Conservation (phyloP, 2,329 filamentous ascomycete species). For the Colletotrichum sp. region DNA sequence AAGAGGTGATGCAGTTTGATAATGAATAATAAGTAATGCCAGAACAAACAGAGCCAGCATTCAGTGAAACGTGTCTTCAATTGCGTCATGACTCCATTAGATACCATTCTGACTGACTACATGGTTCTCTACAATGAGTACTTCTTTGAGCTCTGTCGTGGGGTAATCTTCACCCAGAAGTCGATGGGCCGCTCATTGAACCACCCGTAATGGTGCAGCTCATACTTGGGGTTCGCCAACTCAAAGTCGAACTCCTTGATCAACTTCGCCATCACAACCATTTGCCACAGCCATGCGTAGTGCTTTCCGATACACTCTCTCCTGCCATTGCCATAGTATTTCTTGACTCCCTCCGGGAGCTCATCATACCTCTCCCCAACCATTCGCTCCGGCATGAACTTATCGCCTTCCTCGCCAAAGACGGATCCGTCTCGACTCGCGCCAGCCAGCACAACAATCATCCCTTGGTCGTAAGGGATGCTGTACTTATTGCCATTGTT, state of each 20-base stretch:
- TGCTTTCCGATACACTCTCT: constrained; percentile 56
- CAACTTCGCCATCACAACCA: constrained; percentile 46
- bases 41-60: not conserved
- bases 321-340: constrained; percentile 59
- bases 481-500: constrained; percentile 35
- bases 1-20: too few relatives aligned
- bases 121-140: not conserved
- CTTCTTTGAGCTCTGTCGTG: constrained; percentile 28
- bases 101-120: not conserved
- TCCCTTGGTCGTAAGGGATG: not conserved
- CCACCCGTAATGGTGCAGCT: constrained; percentile 53
- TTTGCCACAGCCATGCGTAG: constrained; percentile 52
- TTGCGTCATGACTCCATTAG: not conserved
- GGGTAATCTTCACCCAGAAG: constrained; percentile 48
- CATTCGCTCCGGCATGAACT: constrained; percentile 55
- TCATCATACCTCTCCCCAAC: constrained; percentile 46
- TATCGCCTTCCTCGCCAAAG: constrained; percentile 48
- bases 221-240: constrained; percentile 41
- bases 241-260: constrained; percentile 52
- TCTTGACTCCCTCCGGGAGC: constrained; percentile 50
- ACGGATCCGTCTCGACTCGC: constrained; percentile 55
- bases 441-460: constrained; percentile 55
- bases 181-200: constrained; percentile 57
- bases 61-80: not conserved
- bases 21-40: not conserved